These are phyloP conservation scores for Colletotrichum melonis DNA, from an alignment of 2,329 filamentous ascomycete genomes.

Conservation along the genomic window DNA sequence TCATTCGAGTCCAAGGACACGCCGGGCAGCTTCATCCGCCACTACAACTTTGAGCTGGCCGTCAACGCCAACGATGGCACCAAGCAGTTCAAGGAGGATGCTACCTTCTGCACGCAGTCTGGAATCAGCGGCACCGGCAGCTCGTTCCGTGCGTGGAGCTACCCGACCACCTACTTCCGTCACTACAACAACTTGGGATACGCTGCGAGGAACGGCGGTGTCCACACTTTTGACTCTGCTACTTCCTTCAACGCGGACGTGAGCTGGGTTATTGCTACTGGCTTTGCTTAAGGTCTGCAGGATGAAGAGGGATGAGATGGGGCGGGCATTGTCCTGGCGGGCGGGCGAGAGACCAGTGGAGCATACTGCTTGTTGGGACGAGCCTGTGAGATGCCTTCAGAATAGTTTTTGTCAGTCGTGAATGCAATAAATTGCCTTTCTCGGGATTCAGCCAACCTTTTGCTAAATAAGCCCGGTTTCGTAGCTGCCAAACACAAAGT, in stretches of 20 bases:
- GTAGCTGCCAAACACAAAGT: no score
- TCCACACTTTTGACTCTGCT: conserved; percentile 63
- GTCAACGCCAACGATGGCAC: conserved; percentile 63
- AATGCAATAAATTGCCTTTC: no score
- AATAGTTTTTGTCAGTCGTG: no score
- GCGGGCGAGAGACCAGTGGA: no score
- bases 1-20: conserved; percentile 71
- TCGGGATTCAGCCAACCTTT: no score
- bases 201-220: conserved; percentile 64
- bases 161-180: conserved; percentile 69
- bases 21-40: conserved; percentile 68
- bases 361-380: no score
- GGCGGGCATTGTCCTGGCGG: no score
- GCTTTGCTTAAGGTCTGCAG: conserved; percentile 52
- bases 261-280: conserved; percentile 58
- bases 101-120: conserved; percentile 69
- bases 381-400: no score
- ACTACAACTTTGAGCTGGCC: conserved; percentile 63
- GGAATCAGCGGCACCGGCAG: conserved; percentile 62
- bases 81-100: conserved; percentile 69
- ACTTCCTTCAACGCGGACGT: conserved; percentile 64
- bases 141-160: conserved; percentile 68
- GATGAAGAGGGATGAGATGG: no score
- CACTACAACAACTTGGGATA: conserved; percentile 63
- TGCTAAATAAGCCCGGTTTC: no score